Percentiles rank a stretch among this genome's conserved stretches.
Evolutionary conservation across 1,284 basidiomycete genomes (phyloP).

Genomic region (Schizophyllum amplum): DNA sequence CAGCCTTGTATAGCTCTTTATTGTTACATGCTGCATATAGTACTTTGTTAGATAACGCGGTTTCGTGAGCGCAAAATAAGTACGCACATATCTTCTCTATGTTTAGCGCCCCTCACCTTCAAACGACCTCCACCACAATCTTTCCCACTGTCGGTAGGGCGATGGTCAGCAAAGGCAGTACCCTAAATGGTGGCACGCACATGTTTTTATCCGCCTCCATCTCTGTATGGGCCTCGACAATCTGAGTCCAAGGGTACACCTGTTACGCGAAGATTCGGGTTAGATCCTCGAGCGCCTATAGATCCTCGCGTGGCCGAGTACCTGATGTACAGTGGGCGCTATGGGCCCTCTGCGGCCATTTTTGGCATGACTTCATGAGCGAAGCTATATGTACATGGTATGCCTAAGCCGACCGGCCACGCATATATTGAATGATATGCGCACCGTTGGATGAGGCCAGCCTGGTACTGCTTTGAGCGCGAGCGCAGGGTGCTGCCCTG

Average conservation of each 20-base stretch:
- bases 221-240: conserved; percentile 77
- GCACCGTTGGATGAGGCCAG: conserved; percentile 63
- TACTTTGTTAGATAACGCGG: too few relatives aligned
- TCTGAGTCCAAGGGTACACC: conserved; percentile 80
- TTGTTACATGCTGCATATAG: too few relatives aligned
- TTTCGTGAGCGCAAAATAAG: background rate
- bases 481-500: conserved; percentile 86
- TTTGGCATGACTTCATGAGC: background rate
- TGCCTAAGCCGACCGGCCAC: background rate
- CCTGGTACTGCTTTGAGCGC: conserved; percentile 75
- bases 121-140: conserved; percentile 44
- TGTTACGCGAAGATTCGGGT: conserved; percentile 20
- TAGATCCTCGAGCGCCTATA: background rate
- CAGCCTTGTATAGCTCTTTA: too few relatives aligned
- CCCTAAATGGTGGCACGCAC: conserved; percentile 23
- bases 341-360: background rate
- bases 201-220: conserved; percentile 82
- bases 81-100: background rate
- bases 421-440: conserved; percentile 9
- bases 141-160: conserved; percentile 38
- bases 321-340: background rate
- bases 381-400: background rate
- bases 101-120: background rate
- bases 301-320: background rate
- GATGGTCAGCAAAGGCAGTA: conserved; percentile 6